Evolutionary conservation across 257 asterid genomes (phyloP), one percentile per base, ranked within the genome.

Genomic region (Cruciata laevipes): DNA sequence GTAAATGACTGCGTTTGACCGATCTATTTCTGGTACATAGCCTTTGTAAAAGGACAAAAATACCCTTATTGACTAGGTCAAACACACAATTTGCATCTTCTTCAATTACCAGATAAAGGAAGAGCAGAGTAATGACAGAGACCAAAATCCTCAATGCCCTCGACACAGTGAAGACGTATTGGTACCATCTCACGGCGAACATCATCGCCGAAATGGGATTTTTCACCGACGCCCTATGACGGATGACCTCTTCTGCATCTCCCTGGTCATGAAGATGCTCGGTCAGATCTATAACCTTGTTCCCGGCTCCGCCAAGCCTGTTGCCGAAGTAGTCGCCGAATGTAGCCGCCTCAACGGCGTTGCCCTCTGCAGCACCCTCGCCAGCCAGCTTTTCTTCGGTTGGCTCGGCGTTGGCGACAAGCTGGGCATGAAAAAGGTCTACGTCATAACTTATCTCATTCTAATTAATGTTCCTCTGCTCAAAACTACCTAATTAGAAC

Each of bases 341-440:
- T n/a, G 84, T 83, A 2, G 77, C 89, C 0, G 84, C 86, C 12
- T 83, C 6, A 86, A 83, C 24, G 92, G 92, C 1, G 92, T 86
- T 1, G 92, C 89, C 1, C 78, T 86, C 31, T 76, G 84, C 61
- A 89, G 91, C 0, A 81, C 89, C 0, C 80, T 86, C 0, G 76
- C 80, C 2, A 89, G 91, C 8, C 89, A 85, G 72, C 85, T 85
- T 55, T 85, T 85, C 75, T 85, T 85, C 38, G 90, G 90, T 16
- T 85, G 90, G 88, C 77, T 85, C 16, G n/a, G n/a, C n/a, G n/a
- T n/a, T n/a, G 90, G 90, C 3, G 90, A 85, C 56, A 80, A 81
- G 51, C 4, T 85, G 65, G 90, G 90, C 5, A 38, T 87, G 44
- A 85, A 85, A 49, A 83, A 79, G 12, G 90, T 85, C 1, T 85